phyloP scores from a whole-genome alignment of 2,329 filamentous ascomycete genomes.

The Aureobasidium sp. region DNA sequence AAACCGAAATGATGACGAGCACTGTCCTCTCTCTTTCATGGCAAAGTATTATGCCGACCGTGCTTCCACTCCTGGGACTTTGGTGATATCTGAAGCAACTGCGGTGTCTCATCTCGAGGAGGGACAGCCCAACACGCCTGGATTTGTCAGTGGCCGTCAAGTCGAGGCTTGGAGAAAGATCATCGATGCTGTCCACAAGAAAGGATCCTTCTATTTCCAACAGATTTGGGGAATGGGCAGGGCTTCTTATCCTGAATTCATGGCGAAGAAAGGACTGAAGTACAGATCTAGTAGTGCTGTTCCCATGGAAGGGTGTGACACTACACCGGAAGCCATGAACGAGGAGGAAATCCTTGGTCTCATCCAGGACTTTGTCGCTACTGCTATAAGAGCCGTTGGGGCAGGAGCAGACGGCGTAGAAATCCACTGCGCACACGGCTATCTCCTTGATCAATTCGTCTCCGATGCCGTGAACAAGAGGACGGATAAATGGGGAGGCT shows the following conservation, averaged over 20 bases:
- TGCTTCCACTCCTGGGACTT: slow-evolving; percentile 40
- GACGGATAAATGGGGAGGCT: slow-evolving; percentile 43
- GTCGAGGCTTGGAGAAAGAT: slow-evolving; percentile 54
- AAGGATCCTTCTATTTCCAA: slow-evolving; percentile 55
- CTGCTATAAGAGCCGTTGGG: slow-evolving; percentile 39
- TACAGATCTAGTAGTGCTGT: slow-evolving; percentile 28
- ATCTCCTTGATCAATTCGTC: slow-evolving; percentile 59
- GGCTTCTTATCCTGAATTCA: slow-evolving; percentile 36
- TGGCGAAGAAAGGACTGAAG: slow-evolving; percentile 30
- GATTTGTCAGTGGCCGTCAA: slow-evolving; percentile 50
- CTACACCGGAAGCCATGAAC: slow-evolving; percentile 28
- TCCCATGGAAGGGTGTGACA: slow-evolving; percentile 28
- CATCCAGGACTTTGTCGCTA: slow-evolving; percentile 34
- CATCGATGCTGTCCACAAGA: slow-evolving; percentile 56
- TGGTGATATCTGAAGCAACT: slow-evolving; percentile 54
- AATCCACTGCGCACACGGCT: slow-evolving; percentile 40
- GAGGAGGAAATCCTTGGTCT: slow-evolving; percentile 32
- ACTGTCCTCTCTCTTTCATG: slow-evolving; percentile 34
- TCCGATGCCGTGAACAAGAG: slow-evolving; percentile 50
- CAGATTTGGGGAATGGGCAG: slow-evolving; percentile 57
- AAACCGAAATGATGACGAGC: slow-evolving; percentile 40
- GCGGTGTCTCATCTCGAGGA: slow-evolving; percentile 42
- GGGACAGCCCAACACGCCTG: slow-evolving; percentile 47
- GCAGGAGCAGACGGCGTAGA: slow-evolving; percentile 58
- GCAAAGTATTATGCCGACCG: slow-evolving; percentile 13